phyloP scores from a whole-genome alignment of 2,329 filamentous ascomycete genomes.

The Whalleya microplaca region DNA sequence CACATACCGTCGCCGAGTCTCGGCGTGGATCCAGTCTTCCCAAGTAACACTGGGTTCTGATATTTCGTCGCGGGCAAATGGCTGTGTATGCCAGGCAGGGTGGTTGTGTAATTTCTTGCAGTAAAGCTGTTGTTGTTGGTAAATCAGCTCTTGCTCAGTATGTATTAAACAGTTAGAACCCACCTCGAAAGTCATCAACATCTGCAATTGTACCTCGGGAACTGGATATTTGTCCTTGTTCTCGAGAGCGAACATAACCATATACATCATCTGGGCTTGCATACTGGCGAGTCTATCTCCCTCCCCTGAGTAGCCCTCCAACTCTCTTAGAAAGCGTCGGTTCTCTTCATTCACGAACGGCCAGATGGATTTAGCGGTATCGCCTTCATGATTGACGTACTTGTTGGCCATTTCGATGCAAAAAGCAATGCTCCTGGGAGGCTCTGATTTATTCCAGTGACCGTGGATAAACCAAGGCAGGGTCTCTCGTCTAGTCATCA shows the following conservation, averaged over 20 bases:
- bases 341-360: constrained; percentile 22
- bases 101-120: constrained; percentile 15
- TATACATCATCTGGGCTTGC: constrained; percentile 23
- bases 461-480: constrained; percentile 29
- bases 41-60: constrained; percentile 25
- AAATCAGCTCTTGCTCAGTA: neutral
- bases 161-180: neutral
- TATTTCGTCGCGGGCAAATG: constrained; percentile 19
- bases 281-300: constrained; percentile 18
- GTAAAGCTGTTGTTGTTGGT: constrained; percentile 13
- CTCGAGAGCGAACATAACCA: constrained; percentile 23
- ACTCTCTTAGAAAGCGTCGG: constrained; percentile 9
- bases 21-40: constrained; percentile 31
- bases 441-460: constrained; percentile 20
- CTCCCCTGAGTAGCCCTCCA: constrained; percentile 2
- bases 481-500: constrained; percentile 24
- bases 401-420: constrained; percentile 23
- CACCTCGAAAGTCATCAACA: constrained; percentile 23
- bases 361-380: constrained; percentile 14
- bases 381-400: constrained; percentile 6
- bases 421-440: constrained; percentile 18
- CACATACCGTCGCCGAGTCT: constrained; percentile 30
- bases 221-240: constrained; percentile 2
- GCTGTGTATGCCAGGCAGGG: constrained; percentile 1
- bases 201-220: constrained; percentile 20